Evolutionary conservation across 1,284 basidiomycete genomes (phyloP).

Genomic region (Ganoderma meredithae): DNA sequence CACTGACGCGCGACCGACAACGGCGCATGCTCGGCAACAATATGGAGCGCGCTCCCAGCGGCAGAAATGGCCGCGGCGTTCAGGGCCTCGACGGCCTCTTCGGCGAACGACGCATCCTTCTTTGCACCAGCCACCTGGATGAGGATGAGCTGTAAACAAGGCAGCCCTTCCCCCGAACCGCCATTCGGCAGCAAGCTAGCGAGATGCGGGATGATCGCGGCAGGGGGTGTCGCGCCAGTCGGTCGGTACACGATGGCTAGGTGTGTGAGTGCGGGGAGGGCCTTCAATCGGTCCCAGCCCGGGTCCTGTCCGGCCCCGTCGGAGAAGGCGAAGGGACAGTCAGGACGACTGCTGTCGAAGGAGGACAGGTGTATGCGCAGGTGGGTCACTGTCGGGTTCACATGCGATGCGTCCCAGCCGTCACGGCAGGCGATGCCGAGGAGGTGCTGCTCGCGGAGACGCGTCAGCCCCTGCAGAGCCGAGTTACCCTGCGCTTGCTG

Average conservation of each 20-base stretch:
- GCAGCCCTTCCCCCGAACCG: constrained; percentile 18
- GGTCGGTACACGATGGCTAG: constrained; percentile 45
- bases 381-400: constrained; percentile 44
- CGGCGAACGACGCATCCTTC: constrained; percentile 28
- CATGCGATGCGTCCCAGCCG: constrained; percentile 45
- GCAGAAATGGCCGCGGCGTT: constrained; percentile 36
- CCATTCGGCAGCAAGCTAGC: constrained; percentile 30
- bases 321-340: constrained; percentile 32
- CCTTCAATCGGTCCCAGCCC: constrained; percentile 39
- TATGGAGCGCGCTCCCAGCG: constrained; percentile 36
- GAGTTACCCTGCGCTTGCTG: constrained; percentile 33
- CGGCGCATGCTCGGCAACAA: constrained; percentile 45
- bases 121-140: constrained; percentile 42
- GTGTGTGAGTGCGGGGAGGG: constrained; percentile 46
- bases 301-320: constrained; percentile 28
- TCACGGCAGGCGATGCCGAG: constrained; percentile 47
- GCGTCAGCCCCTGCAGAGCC: constrained; percentile 34
- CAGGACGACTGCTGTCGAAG: constrained; percentile 32
- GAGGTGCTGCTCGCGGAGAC: constrained; percentile 46
- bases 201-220: constrained; percentile 36
- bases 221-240: constrained; percentile 31
- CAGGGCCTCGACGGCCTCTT: constrained; percentile 35
- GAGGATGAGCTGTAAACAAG: constrained; percentile 40
- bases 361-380: constrained; percentile 47
- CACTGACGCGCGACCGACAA: constrained; percentile 43